Percentiles rank a stretch among this genome's conserved stretches.
These are phyloP conservation scores for Actinomortierella ambigua DNA, from an alignment of 371 early-diverging fungal genomes.

Conservation along the genomic window DNA sequence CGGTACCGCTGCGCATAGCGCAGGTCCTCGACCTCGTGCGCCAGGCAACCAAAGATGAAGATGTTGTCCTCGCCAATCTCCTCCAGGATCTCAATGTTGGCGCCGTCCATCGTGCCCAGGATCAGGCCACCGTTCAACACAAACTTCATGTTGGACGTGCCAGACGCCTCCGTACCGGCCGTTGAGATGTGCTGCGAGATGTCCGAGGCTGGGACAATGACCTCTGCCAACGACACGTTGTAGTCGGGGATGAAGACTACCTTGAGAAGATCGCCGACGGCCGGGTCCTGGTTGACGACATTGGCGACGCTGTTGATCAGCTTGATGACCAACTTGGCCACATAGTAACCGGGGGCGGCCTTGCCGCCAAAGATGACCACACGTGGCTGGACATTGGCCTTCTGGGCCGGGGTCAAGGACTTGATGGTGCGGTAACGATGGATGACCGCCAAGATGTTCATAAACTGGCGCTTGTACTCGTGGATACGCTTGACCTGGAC, in stretches of 20 bases:
- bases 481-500: conserved; percentile 95
- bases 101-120: conserved; percentile 86
- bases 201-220: conserved; percentile 92
- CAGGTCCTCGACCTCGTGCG: conserved; percentile 88
- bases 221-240: conserved; percentile 90
- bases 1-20: conserved; percentile 85
- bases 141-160: conserved; percentile 98
- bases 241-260: conserved; percentile 94
- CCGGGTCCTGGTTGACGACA: conserved; percentile 80
- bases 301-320: conserved; percentile 89
- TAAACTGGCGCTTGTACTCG: conserved; percentile 96
- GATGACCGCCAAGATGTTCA: conserved; percentile 92
- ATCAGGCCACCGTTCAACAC: conserved; percentile 95
- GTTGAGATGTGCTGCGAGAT: conserved; percentile 93
- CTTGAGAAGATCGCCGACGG: conserved; percentile 78
- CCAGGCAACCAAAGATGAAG: conserved; percentile 87
- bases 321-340: conserved; percentile 96
- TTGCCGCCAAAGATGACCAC: conserved; percentile 85
- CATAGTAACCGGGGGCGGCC: conserved; percentile 93
- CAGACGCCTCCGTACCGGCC: conserved; percentile 97
- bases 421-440: conserved; percentile 85
- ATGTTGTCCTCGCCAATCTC: conserved; percentile 94
- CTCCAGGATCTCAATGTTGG: conserved; percentile 94
- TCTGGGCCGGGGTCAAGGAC: conserved; percentile 66
- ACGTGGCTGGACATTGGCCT: conserved; percentile 70